A percentile compares a stretch with the other conserved stretches of the same genome.
These are phyloP conservation scores for Fusarium xylarioides DNA, from an alignment of 2,329 filamentous ascomycete species.

Conservation along the genomic window DNA sequence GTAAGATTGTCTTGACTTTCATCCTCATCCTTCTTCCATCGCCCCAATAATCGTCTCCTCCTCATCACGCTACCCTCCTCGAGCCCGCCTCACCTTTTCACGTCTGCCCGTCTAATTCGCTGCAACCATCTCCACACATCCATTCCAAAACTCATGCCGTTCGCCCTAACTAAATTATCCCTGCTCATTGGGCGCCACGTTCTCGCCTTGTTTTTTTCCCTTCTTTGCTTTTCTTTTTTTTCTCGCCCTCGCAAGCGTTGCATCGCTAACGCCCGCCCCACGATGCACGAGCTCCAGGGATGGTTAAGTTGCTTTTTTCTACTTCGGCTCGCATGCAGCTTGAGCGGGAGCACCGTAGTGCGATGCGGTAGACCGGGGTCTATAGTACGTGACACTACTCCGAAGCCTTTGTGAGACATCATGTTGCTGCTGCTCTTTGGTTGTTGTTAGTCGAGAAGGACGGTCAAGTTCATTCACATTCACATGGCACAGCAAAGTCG, in stretches of 20 bases:
- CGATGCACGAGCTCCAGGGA: conserved; percentile 15
- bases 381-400: neutral
- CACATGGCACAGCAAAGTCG: neutral
- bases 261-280: conserved; percentile 23
- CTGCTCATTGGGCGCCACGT: conserved; percentile 37
- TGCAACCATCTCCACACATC: conserved; percentile 21
- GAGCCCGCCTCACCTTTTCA: conserved; percentile 34
- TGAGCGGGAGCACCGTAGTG: conserved; percentile 3
- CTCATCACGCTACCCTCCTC: conserved; percentile 32
- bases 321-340: conserved; percentile 8
- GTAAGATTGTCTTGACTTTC: conserved; percentile 4
- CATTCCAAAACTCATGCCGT: conserved; percentile 38
- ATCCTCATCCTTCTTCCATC: conserved; percentile 21
- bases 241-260: conserved; percentile 8
- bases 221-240: neutral
- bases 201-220: conserved; percentile 34
- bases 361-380: neutral
- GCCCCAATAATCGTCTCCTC: conserved; percentile 37
- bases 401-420: neutral
- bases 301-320: conserved; percentile 10
- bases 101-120: conserved; percentile 11
- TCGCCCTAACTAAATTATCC: conserved; percentile 33
- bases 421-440: neutral
- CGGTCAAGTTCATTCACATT: neutral
- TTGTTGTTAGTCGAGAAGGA: neutral